Percentiles rank a stretch among this genome's conserved stretches.
phyloP scores from a whole-genome alignment of 2,329 filamentous ascomycete genomes.

The Penicillium sp. region DNA sequence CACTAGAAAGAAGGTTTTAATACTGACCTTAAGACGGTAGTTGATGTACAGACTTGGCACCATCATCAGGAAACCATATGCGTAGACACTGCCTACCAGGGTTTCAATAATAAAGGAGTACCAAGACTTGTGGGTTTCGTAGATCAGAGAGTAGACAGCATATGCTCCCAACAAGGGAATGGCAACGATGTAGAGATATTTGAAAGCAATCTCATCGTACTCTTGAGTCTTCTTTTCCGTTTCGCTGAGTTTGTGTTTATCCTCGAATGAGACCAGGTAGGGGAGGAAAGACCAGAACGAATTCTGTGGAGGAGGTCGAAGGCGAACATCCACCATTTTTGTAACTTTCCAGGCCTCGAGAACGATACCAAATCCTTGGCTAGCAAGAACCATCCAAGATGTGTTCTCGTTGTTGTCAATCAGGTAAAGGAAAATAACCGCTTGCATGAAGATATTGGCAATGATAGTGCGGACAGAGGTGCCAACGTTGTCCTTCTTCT shows the following conservation, averaged over 20 bases:
- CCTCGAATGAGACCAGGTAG: constrained; percentile 80
- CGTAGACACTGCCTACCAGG: constrained; percentile 91
- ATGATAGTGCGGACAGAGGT: constrained; percentile 95
- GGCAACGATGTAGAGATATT: constrained; percentile 90
- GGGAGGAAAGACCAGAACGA: constrained; percentile 72
- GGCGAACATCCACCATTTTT: constrained; percentile 82
- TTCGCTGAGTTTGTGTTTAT: constrained; percentile 93
- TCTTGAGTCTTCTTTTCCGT: constrained; percentile 98
- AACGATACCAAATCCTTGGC: constrained; percentile 79
- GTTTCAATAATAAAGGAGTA: constrained; percentile 95
- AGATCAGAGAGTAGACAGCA: constrained; percentile 83
- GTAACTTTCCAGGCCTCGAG: constrained; percentile 93
- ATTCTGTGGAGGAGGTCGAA: constrained; percentile 65
- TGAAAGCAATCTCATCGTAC: constrained; percentile 96
- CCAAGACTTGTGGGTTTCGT: constrained; percentile 96
- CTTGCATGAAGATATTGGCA: constrained; percentile 96
- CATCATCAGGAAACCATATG: constrained; percentile 99
- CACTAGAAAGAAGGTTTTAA: background rate
- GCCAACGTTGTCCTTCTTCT: constrained; percentile 99
- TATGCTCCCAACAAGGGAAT: constrained; percentile 86
- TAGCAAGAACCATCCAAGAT: constrained; percentile 97
- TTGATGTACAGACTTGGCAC: constrained; percentile 97
- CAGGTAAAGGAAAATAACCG: constrained; percentile 91
- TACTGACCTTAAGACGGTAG: constrained; percentile 78
- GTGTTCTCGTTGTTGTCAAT: constrained; percentile 97